Percentiles rank a stretch among this genome's conserved stretches.
phyloP scores from a whole-genome alignment of 768 basidiomycete genomes.

The Psilocybe azurescens region DNA sequence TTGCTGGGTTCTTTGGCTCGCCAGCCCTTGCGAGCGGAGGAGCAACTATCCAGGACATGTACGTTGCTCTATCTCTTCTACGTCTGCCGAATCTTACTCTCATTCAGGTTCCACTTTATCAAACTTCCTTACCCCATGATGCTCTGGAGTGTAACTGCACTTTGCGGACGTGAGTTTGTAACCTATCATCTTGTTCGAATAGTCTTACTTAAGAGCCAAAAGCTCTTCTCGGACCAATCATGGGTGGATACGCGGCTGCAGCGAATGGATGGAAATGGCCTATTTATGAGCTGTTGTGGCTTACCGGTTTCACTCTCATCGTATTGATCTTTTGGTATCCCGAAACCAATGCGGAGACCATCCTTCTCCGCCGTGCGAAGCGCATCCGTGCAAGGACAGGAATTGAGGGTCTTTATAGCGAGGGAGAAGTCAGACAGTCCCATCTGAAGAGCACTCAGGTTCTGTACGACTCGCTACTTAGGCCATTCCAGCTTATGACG shows the following conservation, averaged over 20 bases:
- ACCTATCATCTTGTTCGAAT: neutral
- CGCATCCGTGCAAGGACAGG: constrained; percentile 1
- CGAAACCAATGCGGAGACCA: constrained; percentile 12
- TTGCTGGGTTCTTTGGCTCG: constrained; percentile 8
- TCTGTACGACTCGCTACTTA: neutral
- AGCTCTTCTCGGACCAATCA: neutral
- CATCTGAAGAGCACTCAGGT: constrained; percentile 1
- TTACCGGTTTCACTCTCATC: constrained; percentile 3
- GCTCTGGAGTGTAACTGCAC: constrained; percentile 6
- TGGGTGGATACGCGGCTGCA: constrained; percentile 3
- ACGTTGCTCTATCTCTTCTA: neutral
- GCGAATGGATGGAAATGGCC: constrained; percentile 7
- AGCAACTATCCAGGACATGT: constrained; percentile 11
- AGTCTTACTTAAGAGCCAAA: neutral
- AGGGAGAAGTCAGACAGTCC: constrained; percentile 3
- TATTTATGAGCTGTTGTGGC: constrained; percentile 6
- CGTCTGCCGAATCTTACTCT: neutral
- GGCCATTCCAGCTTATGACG: constrained; percentile 9
- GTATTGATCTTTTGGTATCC: constrained; percentile 4
- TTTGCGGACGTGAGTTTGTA: constrained; percentile 3
- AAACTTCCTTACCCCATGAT: constrained; percentile 4
- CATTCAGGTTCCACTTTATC: constrained; percentile 2
- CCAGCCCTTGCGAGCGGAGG: constrained; percentile 4
- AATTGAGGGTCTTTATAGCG: neutral
- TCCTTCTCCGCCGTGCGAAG: neutral